Evolutionary conservation across 352 stramenopile species (phyloP), one percentile per base, ranked within the genome.

Genomic region (Phytophthora kernoviae): DNA sequence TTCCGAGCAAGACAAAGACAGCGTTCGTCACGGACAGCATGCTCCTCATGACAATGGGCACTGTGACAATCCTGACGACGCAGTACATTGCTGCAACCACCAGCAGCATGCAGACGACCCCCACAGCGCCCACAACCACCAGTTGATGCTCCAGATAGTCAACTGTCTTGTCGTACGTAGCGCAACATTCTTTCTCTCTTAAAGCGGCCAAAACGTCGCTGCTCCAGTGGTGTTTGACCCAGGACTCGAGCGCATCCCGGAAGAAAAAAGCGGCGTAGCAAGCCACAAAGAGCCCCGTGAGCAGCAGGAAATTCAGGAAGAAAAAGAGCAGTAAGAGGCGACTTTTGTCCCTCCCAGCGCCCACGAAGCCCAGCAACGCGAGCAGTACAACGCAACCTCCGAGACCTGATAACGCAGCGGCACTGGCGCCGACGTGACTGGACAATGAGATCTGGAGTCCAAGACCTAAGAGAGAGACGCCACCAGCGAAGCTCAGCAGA

Each of bases 41-140:
- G 59, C 74, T 88, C 58, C 88, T 88, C 84, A 95, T 93, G 51
- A 95, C 77, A 65, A 93, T 91, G 6, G 86, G 86, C 32, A 95
- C 78, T n/a, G 82, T 91, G 33, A 92, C 81, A 62, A 95, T 93
- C 61, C 83, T 81, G 20, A 95, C 61, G 37, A 92, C 79, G 62
- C 81, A 95, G 68, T 90, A 90, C 68, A 93, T 81, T 20, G 83
- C 70, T 1, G 63, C 46, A 17, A 95, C 33, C 34, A 86, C 66
- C 14, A 90, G 59, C 18, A 65, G 57, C 32, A 90, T 70, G 50
- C 71, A 80, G 21, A 62, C 65, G 2, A 77, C 61, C 47, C 76
- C 82, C 11, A 93, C 54, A 0, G 45, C 61, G 4, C 86, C 84
- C 1, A 93, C 62, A 17, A 76, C 37, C n/a, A 62, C 26, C 20